A percentile compares a stretch with the other conserved stretches of the same genome.
These are phyloP conservation scores for Paramecium pentaurelia DNA, from an alignment of 73 alveolate genomes.

Conservation along the genomic window DNA sequence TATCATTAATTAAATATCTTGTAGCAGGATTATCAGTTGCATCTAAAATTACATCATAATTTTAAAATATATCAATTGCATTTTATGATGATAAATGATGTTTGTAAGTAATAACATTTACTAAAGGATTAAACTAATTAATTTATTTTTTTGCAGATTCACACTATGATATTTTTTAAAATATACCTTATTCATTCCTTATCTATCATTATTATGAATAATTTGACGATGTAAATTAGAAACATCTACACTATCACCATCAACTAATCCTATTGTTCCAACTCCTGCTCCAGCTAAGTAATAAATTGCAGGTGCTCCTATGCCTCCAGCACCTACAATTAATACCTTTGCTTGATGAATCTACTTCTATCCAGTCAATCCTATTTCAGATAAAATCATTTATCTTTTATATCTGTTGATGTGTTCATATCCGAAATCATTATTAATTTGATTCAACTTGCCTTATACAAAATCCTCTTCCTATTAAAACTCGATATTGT, in stretches of 20 bases:
- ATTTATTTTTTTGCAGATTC: conserved; percentile 77
- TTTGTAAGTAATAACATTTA: conserved; percentile 74
- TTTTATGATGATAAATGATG: conserved; percentile 76
- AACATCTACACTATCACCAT: conserved; percentile 91
- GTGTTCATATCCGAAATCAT: conserved; percentile 33
- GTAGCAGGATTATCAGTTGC: conserved; percentile 93
- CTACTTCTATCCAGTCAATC: conserved; percentile 81
- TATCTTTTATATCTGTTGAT: conserved; percentile 87
- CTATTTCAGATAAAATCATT: conserved; percentile 80
- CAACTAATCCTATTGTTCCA: conserved; percentile 95
- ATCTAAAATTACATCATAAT: conserved; percentile 93
- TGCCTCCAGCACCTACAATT: conserved; percentile 98
- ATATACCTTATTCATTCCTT: conserved; percentile 59
- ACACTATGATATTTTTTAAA: background rate
- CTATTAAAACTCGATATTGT: background rate
- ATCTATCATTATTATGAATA: conserved; percentile 46
- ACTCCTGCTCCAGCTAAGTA: conserved; percentile 98
- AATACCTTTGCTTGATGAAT: conserved; percentile 84
- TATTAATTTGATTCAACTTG: background rate
- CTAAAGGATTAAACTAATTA: conserved; percentile 78
- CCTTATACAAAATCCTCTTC: background rate
- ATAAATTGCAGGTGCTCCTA: conserved; percentile 93
- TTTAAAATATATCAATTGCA: conserved; percentile 73
- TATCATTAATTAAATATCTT: conserved; percentile 87
- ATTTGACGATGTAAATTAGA: conserved; percentile 89